Percentiles rank a stretch among this genome's conserved stretches.
These are phyloP conservation scores for Solanum dulcamara DNA, from an alignment of 257 asterid genomes.

Conservation along the genomic window DNA sequence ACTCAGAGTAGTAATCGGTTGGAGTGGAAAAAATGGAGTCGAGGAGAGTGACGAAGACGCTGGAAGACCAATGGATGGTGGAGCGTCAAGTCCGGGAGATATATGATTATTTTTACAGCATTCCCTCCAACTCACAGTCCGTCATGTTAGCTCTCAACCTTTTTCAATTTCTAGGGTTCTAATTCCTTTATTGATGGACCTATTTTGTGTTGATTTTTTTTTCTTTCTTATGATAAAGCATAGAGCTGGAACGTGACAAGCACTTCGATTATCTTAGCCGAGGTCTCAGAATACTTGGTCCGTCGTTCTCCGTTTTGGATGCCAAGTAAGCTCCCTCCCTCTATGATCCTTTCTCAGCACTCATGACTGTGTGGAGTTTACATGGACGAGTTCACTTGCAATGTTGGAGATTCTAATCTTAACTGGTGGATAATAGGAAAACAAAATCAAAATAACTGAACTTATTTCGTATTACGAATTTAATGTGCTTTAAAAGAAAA, in stretches of 20 bases:
- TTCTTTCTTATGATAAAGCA: neutral
- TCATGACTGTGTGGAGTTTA: neutral
- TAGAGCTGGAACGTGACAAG: slow-evolving; percentile 72
- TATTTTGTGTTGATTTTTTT: neutral
- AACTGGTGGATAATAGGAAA: neutral
- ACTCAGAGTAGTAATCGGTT: neutral
- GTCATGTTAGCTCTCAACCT: slow-evolving; percentile 34
- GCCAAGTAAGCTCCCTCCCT: slow-evolving; percentile 54
- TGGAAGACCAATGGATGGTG: slow-evolving; percentile 77
- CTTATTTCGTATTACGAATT: neutral
- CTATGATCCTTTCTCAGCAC: neutral
- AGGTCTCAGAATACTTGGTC: slow-evolving; percentile 49
- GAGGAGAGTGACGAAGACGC: slow-evolving; percentile 32
- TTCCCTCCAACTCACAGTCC: slow-evolving; percentile 65
- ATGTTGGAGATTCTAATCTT: neutral
- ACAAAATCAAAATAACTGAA: neutral
- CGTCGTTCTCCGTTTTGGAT: slow-evolving; percentile 58
- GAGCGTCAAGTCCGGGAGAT: slow-evolving; percentile 45
- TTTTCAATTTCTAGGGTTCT: slow-evolving; percentile 23
- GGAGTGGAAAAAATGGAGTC: slow-evolving; percentile 24
- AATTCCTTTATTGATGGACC: neutral
- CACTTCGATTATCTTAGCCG: slow-evolving; percentile 65
- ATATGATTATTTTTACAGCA: slow-evolving; percentile 34
- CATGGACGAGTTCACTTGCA: neutral
- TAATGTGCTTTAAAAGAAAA: neutral